A percentile compares a stretch with the other conserved stretches of the same genome.
phyloP scores from a whole-genome alignment of 352 stramenopile genomes.

The Porosira glacialis region DNA sequence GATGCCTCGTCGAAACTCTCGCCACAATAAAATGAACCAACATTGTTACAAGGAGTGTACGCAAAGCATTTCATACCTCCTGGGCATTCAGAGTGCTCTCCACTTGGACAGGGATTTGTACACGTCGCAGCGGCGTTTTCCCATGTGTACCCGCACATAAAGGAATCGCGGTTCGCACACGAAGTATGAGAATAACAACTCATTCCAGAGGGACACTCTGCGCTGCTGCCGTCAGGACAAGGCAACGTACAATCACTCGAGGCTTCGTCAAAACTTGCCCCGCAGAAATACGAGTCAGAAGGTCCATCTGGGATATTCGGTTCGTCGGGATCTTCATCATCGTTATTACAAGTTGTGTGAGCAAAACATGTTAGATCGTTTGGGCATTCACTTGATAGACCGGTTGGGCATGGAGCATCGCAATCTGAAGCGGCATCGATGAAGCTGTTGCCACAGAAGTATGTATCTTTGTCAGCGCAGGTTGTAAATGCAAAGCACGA shows the following conservation, averaged over 20 bases:
- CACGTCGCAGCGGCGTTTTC: constrained; percentile 62
- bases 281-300: constrained; percentile 27
- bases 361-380: constrained; percentile 69
- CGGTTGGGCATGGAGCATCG: constrained; percentile 71
- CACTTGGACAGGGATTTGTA: constrained; percentile 67
- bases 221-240: constrained; percentile 11
- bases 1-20: constrained; percentile 36
- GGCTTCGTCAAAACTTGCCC: constrained; percentile 33
- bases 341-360: constrained; percentile 68
- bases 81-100: constrained; percentile 55
- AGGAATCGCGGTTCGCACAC: constrained; percentile 48
- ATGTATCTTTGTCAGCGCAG: constrained; percentile 45
- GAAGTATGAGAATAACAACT: constrained; percentile 34
- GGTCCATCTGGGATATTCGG: constrained; percentile 32
- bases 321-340: too few species aligned
- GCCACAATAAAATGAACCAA: constrained; percentile 15
- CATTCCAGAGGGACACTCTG: constrained; percentile 20
- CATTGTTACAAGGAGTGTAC: constrained; percentile 68
- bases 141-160: constrained; percentile 77
- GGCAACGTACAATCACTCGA: constrained; percentile 10
- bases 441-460: constrained; percentile 43
- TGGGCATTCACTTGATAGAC: constrained; percentile 56
- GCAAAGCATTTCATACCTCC: constrained; percentile 70
- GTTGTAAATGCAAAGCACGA: constrained; percentile 77
- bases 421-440: constrained; percentile 49